phyloP scores from a whole-genome alignment of 495 filamentous ascomycete genomes.

The Cairneyella variabilis region DNA sequence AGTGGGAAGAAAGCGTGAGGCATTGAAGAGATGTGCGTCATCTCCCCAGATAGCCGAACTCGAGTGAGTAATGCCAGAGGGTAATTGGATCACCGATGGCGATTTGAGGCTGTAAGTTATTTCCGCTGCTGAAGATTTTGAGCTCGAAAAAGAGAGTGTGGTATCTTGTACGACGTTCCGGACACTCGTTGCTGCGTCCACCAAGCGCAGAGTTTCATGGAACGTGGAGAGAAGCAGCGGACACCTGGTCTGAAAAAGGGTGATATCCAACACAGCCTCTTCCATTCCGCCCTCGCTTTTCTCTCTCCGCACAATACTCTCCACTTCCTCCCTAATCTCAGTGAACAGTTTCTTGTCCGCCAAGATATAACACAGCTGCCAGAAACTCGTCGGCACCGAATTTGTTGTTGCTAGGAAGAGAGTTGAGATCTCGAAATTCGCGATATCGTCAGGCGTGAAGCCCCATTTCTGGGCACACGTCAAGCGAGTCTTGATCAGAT shows the following conservation, averaged over 20 bases:
- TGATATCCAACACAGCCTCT: slow-evolving; percentile 5
- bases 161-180: slow-evolving; percentile 3
- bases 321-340: slow-evolving; percentile 11
- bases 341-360: slow-evolving; percentile 4
- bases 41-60: slow-evolving; percentile 43
- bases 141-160: not conserved
- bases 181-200: slow-evolving; percentile 10
- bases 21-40: slow-evolving; percentile 38
- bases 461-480: slow-evolving; percentile 13
- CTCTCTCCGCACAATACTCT: not conserved
- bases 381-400: slow-evolving; percentile 27
- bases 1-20: slow-evolving; percentile 32
- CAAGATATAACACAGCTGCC: slow-evolving; percentile 26
- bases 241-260: slow-evolving; percentile 4
- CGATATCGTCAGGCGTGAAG: slow-evolving; percentile 14
- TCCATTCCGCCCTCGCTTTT: not conserved
- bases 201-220: slow-evolving; percentile 17
- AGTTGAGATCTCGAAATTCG: slow-evolving; percentile 13
- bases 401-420: slow-evolving; percentile 24
- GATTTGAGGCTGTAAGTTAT: slow-evolving; percentile 37
- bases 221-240: slow-evolving; percentile 14
- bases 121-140: too few relatives aligned
- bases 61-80: slow-evolving; percentile 43
- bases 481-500: slow-evolving; percentile 2
- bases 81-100: slow-evolving; percentile 41